These are phyloP conservation scores for Chondrus crispus DNA, from an alignment of 23 red algal species.

Conservation along the genomic window DNA sequence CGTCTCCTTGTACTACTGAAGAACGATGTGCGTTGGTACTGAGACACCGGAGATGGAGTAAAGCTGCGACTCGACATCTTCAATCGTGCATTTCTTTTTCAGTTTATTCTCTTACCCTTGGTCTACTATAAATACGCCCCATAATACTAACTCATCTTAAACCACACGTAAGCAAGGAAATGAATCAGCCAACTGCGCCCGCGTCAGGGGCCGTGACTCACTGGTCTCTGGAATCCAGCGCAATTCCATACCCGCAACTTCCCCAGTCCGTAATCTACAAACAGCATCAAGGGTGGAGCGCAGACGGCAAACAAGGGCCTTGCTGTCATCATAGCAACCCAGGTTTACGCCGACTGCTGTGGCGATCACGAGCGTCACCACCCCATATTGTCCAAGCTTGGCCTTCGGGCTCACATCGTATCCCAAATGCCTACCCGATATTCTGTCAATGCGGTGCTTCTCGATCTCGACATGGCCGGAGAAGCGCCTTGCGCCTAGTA, in stretches of 20 bases:
- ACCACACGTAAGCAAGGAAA: conserved; percentile 33
- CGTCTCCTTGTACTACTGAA: too few species aligned
- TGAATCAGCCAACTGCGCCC: conserved; percentile 29
- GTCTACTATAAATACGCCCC: too few species aligned
- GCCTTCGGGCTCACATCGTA: background rate
- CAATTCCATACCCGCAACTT: conserved; percentile 43
- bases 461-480: conserved; percentile 48
- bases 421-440: background rate
- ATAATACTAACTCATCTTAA: too few species aligned
- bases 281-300: conserved; percentile 28
- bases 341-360: conserved; percentile 44
- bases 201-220: background rate
- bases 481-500: conserved; percentile 16
- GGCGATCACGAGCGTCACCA: conserved; percentile 43
- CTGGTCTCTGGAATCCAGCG: conserved; percentile 30
- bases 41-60: too few species aligned
- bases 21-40: too few species aligned
- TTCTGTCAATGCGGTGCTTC: conserved; percentile 5
- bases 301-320: conserved; percentile 26
- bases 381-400: conserved; percentile 25
- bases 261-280: conserved; percentile 11
- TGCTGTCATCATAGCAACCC: conserved; percentile 35
- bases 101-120: too few species aligned
- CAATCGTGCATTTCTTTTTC: too few species aligned
- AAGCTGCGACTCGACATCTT: too few species aligned